Percentiles rank a stretch among this genome's conserved stretches.
phyloP scores from a whole-genome alignment of 176 grass and related monocot genomes.

The Oryza australiensis region DNA sequence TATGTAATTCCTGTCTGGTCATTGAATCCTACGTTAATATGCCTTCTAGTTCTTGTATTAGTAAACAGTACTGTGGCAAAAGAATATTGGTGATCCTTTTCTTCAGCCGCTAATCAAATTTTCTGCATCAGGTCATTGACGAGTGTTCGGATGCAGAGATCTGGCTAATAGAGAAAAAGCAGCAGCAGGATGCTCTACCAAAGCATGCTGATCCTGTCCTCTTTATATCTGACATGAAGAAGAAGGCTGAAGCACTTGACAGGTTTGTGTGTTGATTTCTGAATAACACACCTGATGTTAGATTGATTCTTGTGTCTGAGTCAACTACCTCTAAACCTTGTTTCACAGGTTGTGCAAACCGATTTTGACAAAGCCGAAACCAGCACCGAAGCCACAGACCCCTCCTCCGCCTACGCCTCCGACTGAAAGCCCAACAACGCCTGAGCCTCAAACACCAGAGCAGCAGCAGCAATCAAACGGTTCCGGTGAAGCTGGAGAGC shows the following conservation, averaged over 20 bases:
- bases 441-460: conserved; percentile 43
- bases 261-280: conserved; percentile 40
- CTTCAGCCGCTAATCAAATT: neutral
- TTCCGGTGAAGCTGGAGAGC: neutral
- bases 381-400: conserved; percentile 59
- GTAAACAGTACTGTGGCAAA: neutral
- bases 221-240: conserved; percentile 58
- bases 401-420: conserved; percentile 38
- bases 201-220: conserved; percentile 77
- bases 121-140: conserved; percentile 53
- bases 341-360: conserved; percentile 80
- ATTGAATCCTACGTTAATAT: neutral
- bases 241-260: conserved; percentile 76
- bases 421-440: conserved; percentile 23
- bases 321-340: neutral
- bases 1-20: too few species aligned
- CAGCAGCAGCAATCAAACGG: conserved; percentile 30
- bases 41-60: neutral
- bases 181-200: conserved; percentile 84
- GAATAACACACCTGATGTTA: neutral
- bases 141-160: conserved; percentile 64
- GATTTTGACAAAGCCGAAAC: conserved; percentile 84
- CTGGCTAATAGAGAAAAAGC: conserved; percentile 70
- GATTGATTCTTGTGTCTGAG: neutral
- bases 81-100: neutral